Base-by-base conservation (phyloP, 768 basidiomycete species). In the Steccherinum ochraceum region DNA sequence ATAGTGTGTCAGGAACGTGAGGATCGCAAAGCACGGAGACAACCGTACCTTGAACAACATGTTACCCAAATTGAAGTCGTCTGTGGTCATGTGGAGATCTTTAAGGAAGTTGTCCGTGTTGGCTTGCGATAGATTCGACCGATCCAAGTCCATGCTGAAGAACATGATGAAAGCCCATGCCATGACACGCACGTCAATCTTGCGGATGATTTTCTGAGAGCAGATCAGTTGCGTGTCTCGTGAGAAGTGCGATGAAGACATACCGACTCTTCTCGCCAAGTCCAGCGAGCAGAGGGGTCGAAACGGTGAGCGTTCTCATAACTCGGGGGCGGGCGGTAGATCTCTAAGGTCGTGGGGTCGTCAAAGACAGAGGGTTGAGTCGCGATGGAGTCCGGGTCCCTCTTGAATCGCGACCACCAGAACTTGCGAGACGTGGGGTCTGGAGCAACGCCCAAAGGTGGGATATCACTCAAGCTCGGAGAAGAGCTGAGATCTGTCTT, bases 81-180 rank as follows among this genome's bases (percentile, higher is more conserved):
- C 70, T 0, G 81, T 83, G 18, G 76, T 84, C 53, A 87, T 67
- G 2, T 69, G 61, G 5, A 86, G 70, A 57, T 86, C 83, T 2
- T 67, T 52, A n/a, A 86, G 65, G 56, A 88, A 78, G 62, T 83
- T 85, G 63, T 86, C 84, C 1, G 81, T 75, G 53, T 84, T 84
- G 25, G 85, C 84, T 61, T 81, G 81, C 0, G 76, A 74, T 25
- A 86, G 70, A 60, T 85, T 86, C 46, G 69, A 71, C 23, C 84
- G 68, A 58, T 83, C 83, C 45, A 82, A 56, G 54, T 81, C 79
- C 24, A 84, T 65, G 19, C 72, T 66, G 55, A 81, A 81, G 67
- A 86, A 85, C 81, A 83, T 84, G 55, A 81, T 65, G 45, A 67
- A 72, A 3, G 80, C 78, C 79, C 79, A 81, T 3, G 80, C 57